phyloP scores from a whole-genome alignment of 2,329 filamentous ascomycete species.

The Pseudonectria foliicola region DNA sequence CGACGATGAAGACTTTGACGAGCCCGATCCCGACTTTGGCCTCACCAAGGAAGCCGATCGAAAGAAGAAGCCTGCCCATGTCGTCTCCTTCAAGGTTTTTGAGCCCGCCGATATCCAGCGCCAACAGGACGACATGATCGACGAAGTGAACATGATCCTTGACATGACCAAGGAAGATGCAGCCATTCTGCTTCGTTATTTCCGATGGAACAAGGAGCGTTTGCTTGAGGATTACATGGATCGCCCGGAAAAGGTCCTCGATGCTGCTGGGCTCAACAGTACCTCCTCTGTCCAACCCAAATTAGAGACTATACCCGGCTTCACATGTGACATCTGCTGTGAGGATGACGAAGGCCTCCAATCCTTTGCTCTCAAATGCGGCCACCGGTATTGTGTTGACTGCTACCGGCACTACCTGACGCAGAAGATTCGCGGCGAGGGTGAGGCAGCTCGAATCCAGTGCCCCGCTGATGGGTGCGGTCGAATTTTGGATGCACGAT shows the following conservation, averaged over 20 bases:
- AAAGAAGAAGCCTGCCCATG: slow-evolving; percentile 67
- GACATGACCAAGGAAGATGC: slow-evolving; percentile 83
- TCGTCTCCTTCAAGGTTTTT: slow-evolving; percentile 79
- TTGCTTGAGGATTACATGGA: slow-evolving; percentile 98
- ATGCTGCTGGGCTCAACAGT: slow-evolving; percentile 73
- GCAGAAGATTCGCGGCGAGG: slow-evolving; percentile 92
- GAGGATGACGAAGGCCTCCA: slow-evolving; percentile 72
- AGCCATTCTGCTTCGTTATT: slow-evolving; percentile 81
- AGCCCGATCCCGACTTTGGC: slow-evolving; percentile 48
- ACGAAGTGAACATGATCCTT: slow-evolving; percentile 86
- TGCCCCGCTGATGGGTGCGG: slow-evolving; percentile 85
- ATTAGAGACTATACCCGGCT: slow-evolving; percentile 65
- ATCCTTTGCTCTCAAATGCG: slow-evolving; percentile 92
- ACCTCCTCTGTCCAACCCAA: slow-evolving; percentile 55
- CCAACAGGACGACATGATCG: slow-evolving; percentile 79
- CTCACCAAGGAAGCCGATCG: slow-evolving; percentile 58
- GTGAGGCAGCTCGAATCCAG: slow-evolving; percentile 89
- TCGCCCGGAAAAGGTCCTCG: slow-evolving; percentile 67
- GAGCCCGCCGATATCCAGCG: slow-evolving; percentile 72
- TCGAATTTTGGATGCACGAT: slow-evolving; percentile 84
- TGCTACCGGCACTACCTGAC: slow-evolving; percentile 88
- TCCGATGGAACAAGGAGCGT: slow-evolving; percentile 93
- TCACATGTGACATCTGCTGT: slow-evolving; percentile 92
- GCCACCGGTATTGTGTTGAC: slow-evolving; percentile 84
- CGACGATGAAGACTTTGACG: slow-evolving; percentile 49